Base-by-base conservation (phyloP, 306 rosid genomes). In the Lathyrus sativus region DNA sequence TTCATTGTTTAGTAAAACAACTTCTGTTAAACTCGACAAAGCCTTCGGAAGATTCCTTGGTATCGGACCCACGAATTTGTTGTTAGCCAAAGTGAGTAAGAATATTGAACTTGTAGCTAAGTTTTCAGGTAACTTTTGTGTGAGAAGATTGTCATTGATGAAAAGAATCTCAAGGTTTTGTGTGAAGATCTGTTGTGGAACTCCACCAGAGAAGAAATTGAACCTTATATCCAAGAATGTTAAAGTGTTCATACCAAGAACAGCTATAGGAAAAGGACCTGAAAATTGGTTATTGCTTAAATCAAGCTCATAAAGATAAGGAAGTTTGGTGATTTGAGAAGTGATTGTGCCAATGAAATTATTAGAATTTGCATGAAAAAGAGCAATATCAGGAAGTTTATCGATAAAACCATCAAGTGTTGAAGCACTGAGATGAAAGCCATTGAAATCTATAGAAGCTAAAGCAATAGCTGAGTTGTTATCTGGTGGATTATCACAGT, bases 351-450 rank as follows among this genome's bases (percentile, higher is more conserved):
- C 96, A 2, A 74, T 6, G 17, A 92, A 89, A 12, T 70, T 84
- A 85, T 92, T 92, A 78, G 96, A 82, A 71, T 92, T 89, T 62
- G 95, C 98, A 84, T 87, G 95, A 80, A 89, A 92, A 9, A 89
- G 83, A 71, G 98, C 96, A 57, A 89, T 76, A 70, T 92, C 95
- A 9, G 92, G 91, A 7, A 92, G 91, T 4, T 76, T 85, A 65
- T 92, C 92, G 35, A 92, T 80, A 33, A 92, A 92, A 41, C 91
- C 98, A 43, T 89, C 89, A 3, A 92, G 92, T 7, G 91, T 76
- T 2, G 95, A 71, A 62, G 92, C 95, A 6, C 58, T 13, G 4
- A 89, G 85, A 35, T 80, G 87, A 58, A 92, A 92, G 5, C 95
- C 98, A 70, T 89, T 92, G 80, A 92, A 89, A 13, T 92, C 96